Conservation (phyloP, 371 early-diverging fungal species). For the Capniomyces stellatus region DNA sequence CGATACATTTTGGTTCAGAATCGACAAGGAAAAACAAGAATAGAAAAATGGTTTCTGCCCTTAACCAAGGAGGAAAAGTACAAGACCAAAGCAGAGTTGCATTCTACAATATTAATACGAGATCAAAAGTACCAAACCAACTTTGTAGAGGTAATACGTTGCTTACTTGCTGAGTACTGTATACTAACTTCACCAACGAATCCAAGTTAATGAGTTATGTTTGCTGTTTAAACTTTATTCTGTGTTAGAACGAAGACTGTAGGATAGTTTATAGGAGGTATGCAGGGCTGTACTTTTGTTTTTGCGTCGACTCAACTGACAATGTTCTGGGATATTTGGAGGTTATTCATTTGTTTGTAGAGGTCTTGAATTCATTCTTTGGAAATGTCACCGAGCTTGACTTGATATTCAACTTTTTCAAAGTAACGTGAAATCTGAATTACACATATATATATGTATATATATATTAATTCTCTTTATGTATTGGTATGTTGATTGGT, state of each 20-base stretch:
- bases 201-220: background rate
- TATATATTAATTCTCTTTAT: background rate
- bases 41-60: slow-evolving; percentile 90
- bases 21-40: slow-evolving; percentile 90
- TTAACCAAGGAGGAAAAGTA: slow-evolving; percentile 84
- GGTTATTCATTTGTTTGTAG: slow-evolving; percentile 95
- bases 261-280: slow-evolving; percentile 94
- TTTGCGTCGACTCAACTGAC: slow-evolving; percentile 92
- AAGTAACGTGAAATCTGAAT: slow-evolving; percentile 28
- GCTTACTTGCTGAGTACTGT: background rate
- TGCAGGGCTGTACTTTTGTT: slow-evolving; percentile 92
- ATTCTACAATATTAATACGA: slow-evolving; percentile 82
- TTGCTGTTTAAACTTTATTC: no score
- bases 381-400: slow-evolving; percentile 96
- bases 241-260: slow-evolving; percentile 61
- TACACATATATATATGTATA: background rate
- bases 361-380: slow-evolving; percentile 92
- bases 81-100: slow-evolving; percentile 85
- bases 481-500: background rate
- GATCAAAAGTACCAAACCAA: slow-evolving; percentile 92
- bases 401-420: slow-evolving; percentile 92
- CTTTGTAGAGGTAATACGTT: slow-evolving; percentile 85
- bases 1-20: slow-evolving; percentile 94
- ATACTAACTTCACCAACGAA: background rate
- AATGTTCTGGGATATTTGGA: slow-evolving; percentile 88